Conservation (phyloP, 805 yeast genomes). For the Teunomyces panamensis region DNA sequence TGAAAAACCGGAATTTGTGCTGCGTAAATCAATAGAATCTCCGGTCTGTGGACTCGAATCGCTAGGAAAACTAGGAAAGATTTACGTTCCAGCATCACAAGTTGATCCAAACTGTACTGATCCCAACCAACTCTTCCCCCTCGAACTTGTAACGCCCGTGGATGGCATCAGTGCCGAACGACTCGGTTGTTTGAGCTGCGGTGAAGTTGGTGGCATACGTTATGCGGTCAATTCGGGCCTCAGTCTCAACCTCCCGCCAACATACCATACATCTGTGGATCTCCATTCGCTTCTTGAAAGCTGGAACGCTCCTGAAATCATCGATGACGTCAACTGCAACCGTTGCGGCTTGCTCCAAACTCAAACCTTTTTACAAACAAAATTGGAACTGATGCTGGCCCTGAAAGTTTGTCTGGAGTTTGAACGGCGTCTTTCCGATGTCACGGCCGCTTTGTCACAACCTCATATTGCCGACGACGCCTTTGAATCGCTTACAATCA, state of each 20-base stretch:
- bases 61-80: constrained; percentile 59
- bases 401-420: constrained; percentile 30
- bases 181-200: constrained; percentile 87
- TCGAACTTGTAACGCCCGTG: constrained; percentile 76
- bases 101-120: constrained; percentile 66
- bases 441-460: constrained; percentile 50
- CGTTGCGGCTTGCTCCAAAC: constrained; percentile 79
- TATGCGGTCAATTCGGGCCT: constrained; percentile 75
- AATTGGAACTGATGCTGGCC: constrained; percentile 28
- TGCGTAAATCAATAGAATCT: constrained; percentile 20
- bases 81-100: constrained; percentile 69
- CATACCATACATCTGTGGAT: constrained; percentile 31
- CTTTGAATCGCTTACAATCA: constrained; percentile 69
- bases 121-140: constrained; percentile 46
- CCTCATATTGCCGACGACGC: constrained; percentile 78
- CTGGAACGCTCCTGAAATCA: constrained; percentile 78
- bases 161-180: constrained; percentile 88
- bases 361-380: constrained; percentile 44
- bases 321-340: constrained; percentile 92
- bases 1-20: constrained; percentile 11
- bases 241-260: constrained; percentile 64
- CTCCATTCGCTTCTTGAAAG: constrained; percentile 55
- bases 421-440: constrained; percentile 25
- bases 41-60: constrained; percentile 38
- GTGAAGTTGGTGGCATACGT: constrained; percentile 91